Percentiles rank a stretch among this genome's conserved stretches.
phyloP scores from a whole-genome alignment of 2,329 filamentous ascomycete genomes.

The Aspergillus bombycis region DNA sequence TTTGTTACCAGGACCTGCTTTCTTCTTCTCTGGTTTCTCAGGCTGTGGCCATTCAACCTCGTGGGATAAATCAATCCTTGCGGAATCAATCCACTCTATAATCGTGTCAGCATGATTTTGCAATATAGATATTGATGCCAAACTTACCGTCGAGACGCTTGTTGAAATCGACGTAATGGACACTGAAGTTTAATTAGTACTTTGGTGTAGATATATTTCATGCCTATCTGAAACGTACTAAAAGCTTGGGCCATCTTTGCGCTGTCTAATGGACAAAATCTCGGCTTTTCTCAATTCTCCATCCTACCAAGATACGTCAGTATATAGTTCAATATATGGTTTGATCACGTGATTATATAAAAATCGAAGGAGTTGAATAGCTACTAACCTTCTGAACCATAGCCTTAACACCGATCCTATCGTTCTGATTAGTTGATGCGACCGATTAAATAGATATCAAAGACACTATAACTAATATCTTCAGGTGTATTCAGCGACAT shows the following conservation, averaged over 20 bases:
- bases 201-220: not conserved
- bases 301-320: constrained; percentile 53
- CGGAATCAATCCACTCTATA: constrained; percentile 80
- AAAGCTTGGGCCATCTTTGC: constrained; percentile 84
- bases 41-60: constrained; percentile 97
- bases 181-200: constrained; percentile 47
- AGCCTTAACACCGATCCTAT: constrained; percentile 67
- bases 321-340: not conserved
- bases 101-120: not conserved
- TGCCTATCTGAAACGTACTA: constrained; percentile 56
- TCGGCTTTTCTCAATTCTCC: constrained; percentile 88
- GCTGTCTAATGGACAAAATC: constrained; percentile 90
- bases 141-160: constrained; percentile 68
- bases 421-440: constrained; percentile 35
- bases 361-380: constrained; percentile 14
- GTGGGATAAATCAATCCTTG: constrained; percentile 80
- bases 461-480: constrained; percentile 7
- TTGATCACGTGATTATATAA: constrained; percentile 36
- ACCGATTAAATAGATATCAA: constrained; percentile 34
- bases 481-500: constrained; percentile 39
- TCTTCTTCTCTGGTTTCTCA: constrained; percentile 85
- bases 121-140: not conserved
- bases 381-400: constrained; percentile 69
- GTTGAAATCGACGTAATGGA: constrained; percentile 98
- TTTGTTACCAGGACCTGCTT: constrained; percentile 62